These are phyloP conservation scores for Oenanthe javanica DNA, from an alignment of 140 eudicot genomes.

Conservation along the genomic window DNA sequence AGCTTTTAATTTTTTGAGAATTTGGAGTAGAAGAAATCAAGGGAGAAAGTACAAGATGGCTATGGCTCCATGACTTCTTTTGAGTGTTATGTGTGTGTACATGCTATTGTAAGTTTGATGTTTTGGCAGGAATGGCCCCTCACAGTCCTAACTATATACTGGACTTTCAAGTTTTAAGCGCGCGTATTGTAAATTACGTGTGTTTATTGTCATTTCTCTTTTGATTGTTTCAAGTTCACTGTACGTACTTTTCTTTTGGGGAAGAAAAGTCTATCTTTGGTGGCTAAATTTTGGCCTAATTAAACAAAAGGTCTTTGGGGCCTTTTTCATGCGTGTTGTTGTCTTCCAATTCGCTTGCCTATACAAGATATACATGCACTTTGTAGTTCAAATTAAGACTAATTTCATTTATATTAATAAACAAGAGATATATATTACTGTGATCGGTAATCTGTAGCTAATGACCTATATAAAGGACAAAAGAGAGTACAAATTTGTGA, in stretches of 20 bases:
- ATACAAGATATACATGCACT: constrained; percentile 24
- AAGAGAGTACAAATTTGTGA: neutral
- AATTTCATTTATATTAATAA: too few relatives aligned
- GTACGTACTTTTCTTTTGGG: neutral
- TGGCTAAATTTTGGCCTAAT: constrained; percentile 59
- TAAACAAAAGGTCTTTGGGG: constrained; percentile 59
- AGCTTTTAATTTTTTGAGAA: neutral
- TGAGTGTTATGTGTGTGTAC: constrained; percentile 52
- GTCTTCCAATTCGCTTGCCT: constrained; percentile 28
- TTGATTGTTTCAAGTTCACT: neutral
- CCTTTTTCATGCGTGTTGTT: constrained; percentile 40
- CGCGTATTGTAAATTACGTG: constrained; percentile 33
- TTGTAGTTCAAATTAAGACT: neutral
- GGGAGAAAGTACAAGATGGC: constrained; percentile 12
- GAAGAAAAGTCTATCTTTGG: constrained; percentile 29
- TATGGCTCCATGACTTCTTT: constrained; percentile 16
- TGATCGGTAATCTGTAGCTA: too few relatives aligned
- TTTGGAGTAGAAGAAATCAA: neutral
- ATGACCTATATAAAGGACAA: too few relatives aligned
- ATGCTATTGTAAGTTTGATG: constrained; percentile 35
- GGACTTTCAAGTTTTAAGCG: constrained; percentile 32
- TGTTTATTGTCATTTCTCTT: constrained; percentile 8
- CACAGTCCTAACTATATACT: constrained; percentile 37
- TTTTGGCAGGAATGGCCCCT: constrained; percentile 59
- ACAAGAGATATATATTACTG: too few relatives aligned